These are phyloP conservation scores for Calonectria leucothoes DNA, from an alignment of 2,329 filamentous ascomycete genomes.

Conservation along the genomic window DNA sequence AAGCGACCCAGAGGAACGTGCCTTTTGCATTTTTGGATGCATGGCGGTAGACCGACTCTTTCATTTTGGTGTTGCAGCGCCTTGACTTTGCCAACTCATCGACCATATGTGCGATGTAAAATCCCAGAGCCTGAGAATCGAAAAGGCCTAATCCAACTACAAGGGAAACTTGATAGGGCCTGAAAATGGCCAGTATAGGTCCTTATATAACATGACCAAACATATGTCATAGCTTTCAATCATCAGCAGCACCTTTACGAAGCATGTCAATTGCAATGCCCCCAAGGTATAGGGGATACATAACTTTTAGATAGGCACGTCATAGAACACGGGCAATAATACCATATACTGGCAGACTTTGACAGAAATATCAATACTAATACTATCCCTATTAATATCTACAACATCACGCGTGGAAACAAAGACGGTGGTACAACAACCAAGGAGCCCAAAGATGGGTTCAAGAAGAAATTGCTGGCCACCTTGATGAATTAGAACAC, in stretches of 20 bases:
- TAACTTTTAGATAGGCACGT: conserved; percentile 62
- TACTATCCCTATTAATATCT: background rate
- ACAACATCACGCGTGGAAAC: background rate
- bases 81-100: too few species aligned
- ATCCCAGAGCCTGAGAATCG: too few species aligned
- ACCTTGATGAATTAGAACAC: background rate
- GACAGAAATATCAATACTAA: conserved; percentile 46
- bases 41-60: too few species aligned
- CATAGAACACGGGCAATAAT: conserved; percentile 51
- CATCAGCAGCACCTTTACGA: conserved; percentile 67
- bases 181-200: conserved; percentile 57
- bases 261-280: conserved; percentile 59
- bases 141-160: conserved; percentile 57
- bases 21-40: too few species aligned
- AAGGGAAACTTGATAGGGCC: conserved; percentile 45
- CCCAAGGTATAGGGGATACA: conserved; percentile 61
- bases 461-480: background rate
- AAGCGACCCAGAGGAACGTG: too few species aligned
- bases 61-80: too few species aligned
- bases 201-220: conserved; percentile 63
- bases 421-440: background rate
- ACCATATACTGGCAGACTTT: conserved; percentile 58
- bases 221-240: conserved; percentile 68
- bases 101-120: too few species aligned
- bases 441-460: background rate